Base-by-base conservation (phyloP, 2,329 filamentous ascomycete genomes). In the Arthrobotrys sinensis region DNA sequence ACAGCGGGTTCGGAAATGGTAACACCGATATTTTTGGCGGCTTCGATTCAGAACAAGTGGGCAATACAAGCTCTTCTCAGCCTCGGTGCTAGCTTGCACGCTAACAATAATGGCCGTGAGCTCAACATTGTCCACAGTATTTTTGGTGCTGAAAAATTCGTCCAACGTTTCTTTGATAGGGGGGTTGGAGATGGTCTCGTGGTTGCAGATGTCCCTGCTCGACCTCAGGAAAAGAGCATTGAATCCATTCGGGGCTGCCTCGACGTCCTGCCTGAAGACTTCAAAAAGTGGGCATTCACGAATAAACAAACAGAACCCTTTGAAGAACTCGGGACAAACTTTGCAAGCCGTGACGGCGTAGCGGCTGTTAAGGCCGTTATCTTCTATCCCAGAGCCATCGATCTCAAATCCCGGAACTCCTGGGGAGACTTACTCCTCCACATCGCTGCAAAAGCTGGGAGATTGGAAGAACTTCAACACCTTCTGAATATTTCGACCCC, bases 1-100 rank as follows among this genome's bases (percentile, higher is more conserved):
- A 92, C 21, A 10, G 14, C 89, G 81, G 89, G 87, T 0, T 83
- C 86, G 0, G 82, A 85, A 7, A 89, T 89, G 0, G 85, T 88
- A 63, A 94, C 92, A 0, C 92, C 93, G 1, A 86, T 96, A 0
- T 87, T 90, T 70, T 82, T 93, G 8, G 92, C 93, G 0, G 91
- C 90, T 79, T 84, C 86, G 1, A 84, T 89, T 2, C 87, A 88
- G 10, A 87, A 88, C n/a, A 80, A 87, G 10, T 85, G 89, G 0
- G 87, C 88, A 19, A 87, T 88, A n/a, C 88, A 89, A 81, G 85
- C 89, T 0, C 86, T 96, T 40, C 86, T 95, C 63, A 85, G 87
- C 43, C 67, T 80, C 21, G 92, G 91, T 1, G 92, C 92, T 1
- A 89, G 95, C 82, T 91, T 93, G 82, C 88, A 89, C 0, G 85